Evolutionary conservation across 306 rosid genomes (phyloP).

Genomic region (Cicer cuneatum): DNA sequence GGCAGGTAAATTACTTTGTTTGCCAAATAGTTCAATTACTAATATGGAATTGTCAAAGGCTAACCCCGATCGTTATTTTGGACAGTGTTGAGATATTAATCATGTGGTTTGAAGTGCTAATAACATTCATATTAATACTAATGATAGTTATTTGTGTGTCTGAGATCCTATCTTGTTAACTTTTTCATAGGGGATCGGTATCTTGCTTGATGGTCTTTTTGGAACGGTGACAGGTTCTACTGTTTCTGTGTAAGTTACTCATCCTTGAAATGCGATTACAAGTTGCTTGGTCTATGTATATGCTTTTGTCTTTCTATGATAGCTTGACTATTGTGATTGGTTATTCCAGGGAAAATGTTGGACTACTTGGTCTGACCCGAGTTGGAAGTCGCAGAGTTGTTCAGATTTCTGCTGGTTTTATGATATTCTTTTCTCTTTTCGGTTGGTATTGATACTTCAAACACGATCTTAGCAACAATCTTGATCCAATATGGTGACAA

Average conservation of each 20-base stretch:
- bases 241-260: slow-evolving; percentile 86
- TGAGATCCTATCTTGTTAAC: slow-evolving; percentile 36
- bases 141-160: neutral
- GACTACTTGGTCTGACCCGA: slow-evolving; percentile 94
- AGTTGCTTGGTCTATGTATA: neutral
- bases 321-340: slow-evolving; percentile 40
- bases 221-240: slow-evolving; percentile 92
- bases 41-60: neutral
- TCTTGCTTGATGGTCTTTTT: slow-evolving; percentile 87
- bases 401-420: slow-evolving; percentile 93
- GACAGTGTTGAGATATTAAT: slow-evolving; percentile 1
- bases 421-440: slow-evolving; percentile 92
- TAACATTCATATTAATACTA: slow-evolving; percentile 6
- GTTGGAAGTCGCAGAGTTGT: slow-evolving; percentile 98
- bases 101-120: neutral
- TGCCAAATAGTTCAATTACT: slow-evolving; percentile 8
- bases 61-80: neutral
- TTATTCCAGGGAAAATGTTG: slow-evolving; percentile 85
- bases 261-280: slow-evolving; percentile 27
- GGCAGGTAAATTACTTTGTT: slow-evolving; percentile 73
- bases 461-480: slow-evolving; percentile 1
- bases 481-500: neutral
- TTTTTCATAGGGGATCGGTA: slow-evolving; percentile 73
- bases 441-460: slow-evolving; percentile 56
- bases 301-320: slow-evolving; percentile 14